Evolutionary conservation across 768 basidiomycete species (phyloP).

Genomic region (Holtermanniella nyarrowii): DNA sequence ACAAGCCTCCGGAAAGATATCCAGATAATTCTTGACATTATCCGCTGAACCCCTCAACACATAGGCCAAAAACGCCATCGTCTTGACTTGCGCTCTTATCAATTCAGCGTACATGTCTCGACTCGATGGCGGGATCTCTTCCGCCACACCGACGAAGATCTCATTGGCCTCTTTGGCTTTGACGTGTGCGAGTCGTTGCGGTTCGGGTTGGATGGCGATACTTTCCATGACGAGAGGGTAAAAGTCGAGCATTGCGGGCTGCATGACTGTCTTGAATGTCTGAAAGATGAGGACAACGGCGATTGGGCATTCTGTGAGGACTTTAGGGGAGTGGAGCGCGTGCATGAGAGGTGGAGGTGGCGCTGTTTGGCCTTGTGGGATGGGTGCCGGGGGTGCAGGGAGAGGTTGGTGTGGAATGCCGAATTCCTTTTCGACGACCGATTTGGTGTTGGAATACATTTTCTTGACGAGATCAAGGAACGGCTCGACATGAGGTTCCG

Average conservation of each 20-base stretch:
- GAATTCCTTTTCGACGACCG: slow-evolving; percentile 63
- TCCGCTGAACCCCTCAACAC: slow-evolving; percentile 61
- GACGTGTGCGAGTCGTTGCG: slow-evolving; percentile 65
- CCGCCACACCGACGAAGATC: slow-evolving; percentile 72
- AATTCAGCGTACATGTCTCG: slow-evolving; percentile 65
- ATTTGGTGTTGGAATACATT: slow-evolving; percentile 61
- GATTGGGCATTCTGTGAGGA: slow-evolving; percentile 85
- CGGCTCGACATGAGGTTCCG: slow-evolving; percentile 63
- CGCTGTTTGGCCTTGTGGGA: slow-evolving; percentile 48
- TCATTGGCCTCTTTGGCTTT: slow-evolving; percentile 72
- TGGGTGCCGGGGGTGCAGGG: slow-evolving; percentile 27
- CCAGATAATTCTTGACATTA: slow-evolving; percentile 63
- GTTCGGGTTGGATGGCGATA: slow-evolving; percentile 65
- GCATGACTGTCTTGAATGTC: slow-evolving; percentile 57
- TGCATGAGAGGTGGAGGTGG: slow-evolving; percentile 51
- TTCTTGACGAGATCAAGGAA: slow-evolving; percentile 74
- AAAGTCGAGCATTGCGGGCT: slow-evolving; percentile 57
- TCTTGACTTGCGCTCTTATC: slow-evolving; percentile 84
- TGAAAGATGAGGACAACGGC: slow-evolving; percentile 85
- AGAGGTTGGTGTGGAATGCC: slow-evolving; percentile 44
- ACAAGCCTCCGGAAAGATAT: slow-evolving; percentile 66
- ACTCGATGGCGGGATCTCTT: slow-evolving; percentile 63
- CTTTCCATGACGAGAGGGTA: slow-evolving; percentile 70
- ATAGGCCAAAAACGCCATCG: slow-evolving; percentile 85
- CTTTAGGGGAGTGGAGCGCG: slow-evolving; percentile 79